Evolutionary conservation across 2,329 filamentous ascomycete genomes (phyloP).

Genomic region (Dactylellina cionopaga): DNA sequence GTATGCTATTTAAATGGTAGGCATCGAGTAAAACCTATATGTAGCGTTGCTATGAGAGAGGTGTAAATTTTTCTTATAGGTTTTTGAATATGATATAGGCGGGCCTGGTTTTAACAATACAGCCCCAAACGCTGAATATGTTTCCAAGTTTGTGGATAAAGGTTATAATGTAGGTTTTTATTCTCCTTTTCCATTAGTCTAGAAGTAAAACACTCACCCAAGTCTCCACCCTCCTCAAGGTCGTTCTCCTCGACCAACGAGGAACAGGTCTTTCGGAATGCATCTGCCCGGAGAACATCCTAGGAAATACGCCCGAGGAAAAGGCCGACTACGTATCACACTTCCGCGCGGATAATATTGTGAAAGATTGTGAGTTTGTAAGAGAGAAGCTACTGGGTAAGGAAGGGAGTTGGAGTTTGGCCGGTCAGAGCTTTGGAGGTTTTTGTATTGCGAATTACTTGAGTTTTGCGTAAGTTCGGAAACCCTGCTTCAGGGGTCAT

Average conservation of each 20-base stretch:
- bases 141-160: conserved; percentile 36
- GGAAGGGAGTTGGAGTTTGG: conserved; percentile 81
- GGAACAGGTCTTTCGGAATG: conserved; percentile 87
- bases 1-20: conserved; percentile 46
- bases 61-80: not conserved
- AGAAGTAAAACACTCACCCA: not conserved
- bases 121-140: conserved; percentile 22
- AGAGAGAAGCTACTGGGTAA: conserved; percentile 72
- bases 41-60: too few relatives aligned
- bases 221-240: conserved; percentile 49
- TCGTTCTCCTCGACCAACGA: conserved; percentile 88
- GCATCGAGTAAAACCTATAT: too few relatives aligned
- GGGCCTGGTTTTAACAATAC: conserved; percentile 43
- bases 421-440: conserved; percentile 92
- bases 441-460: conserved; percentile 87
- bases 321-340: conserved; percentile 83
- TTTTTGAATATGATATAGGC: conserved; percentile 8
- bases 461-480: conserved; percentile 70
- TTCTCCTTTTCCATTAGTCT: not conserved
- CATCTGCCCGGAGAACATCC: conserved; percentile 77
- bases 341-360: conserved; percentile 87
- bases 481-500: not conserved
- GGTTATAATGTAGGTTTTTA: conserved; percentile 25
- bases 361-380: conserved; percentile 87
- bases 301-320: conserved; percentile 69